These are phyloP conservation scores for Candida parachauliodes DNA, from an alignment of 805 yeast genomes.

Conservation along the genomic window DNA sequence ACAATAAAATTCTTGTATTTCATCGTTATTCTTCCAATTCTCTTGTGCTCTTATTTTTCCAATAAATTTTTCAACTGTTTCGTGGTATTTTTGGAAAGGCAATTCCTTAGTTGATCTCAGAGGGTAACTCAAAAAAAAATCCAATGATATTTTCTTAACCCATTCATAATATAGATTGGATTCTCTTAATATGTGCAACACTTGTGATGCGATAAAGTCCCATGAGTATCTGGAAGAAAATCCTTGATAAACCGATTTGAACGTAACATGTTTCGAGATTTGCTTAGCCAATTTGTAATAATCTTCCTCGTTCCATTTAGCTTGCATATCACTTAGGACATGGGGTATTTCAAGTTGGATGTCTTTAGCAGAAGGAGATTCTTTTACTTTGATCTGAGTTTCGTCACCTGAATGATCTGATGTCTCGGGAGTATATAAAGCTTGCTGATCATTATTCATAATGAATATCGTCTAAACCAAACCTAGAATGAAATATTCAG, in stretches of 20 bases:
- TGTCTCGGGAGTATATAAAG: conserved; percentile 6
- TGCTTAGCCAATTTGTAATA: conserved; percentile 2
- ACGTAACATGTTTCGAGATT: conserved; percentile 1
- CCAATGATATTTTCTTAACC: conserved; percentile 1
- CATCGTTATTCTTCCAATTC: conserved; percentile 3
- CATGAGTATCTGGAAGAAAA: conserved; percentile 2
- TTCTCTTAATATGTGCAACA: conserved; percentile 1
- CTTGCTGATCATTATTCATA: background rate
- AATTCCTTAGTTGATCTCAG: background rate
- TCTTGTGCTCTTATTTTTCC: background rate
- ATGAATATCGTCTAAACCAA: no score
- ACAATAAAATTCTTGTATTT: conserved; percentile 2
- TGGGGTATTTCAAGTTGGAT: background rate
- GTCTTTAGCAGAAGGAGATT: background rate
- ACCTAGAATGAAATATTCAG: no score
- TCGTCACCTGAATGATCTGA: conserved; percentile 10
- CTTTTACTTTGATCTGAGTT: background rate
- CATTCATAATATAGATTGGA: conserved; percentile 5
- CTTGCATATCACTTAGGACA: conserved; percentile 1
- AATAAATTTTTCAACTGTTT: background rate
- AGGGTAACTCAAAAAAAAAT: conserved; percentile 1
- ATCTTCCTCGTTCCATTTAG: conserved; percentile 3
- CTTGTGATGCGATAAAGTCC: conserved; percentile 2
- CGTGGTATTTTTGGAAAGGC: background rate
- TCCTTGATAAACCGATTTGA: conserved; percentile 3